Base-by-base conservation (phyloP, 2,329 filamentous ascomycete species). In the Xylariaceae sp. region DNA sequence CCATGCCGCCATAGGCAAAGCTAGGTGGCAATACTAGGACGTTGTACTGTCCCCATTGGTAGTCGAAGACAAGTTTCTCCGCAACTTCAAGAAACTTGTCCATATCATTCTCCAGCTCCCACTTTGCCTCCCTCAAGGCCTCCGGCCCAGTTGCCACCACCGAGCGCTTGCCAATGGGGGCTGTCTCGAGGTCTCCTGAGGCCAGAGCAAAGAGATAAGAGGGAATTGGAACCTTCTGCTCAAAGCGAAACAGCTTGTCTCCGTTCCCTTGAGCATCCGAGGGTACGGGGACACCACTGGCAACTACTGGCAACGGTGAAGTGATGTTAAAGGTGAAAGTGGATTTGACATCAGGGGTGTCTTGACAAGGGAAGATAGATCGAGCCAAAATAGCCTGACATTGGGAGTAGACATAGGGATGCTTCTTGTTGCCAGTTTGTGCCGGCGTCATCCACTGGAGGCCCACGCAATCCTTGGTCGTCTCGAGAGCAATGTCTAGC, bases 351-450 rank as follows among this genome's bases (percentile, higher is more conserved):
- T 97, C 93, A 3, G 94, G 94, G 1, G 94, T 97, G 70, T 99
- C 94, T 76, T 97, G 93, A 74, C 93, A 97, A 6, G 94, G 94
- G 72, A 97, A 96, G 57, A 97, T 83, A 41, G 92, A 96, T 55
- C 94, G 86, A 36, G 91, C 91, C 67, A 97, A 92, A 67, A 97
- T 97, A 48, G 93, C 92, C 78, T 99, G 93, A 72, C 92, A 96
- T 77, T 97, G 94, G 37, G 91, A 95, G 77, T 97, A 97, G 86
- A 97, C 93, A 74, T 97, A 97, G 1, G 93, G 93, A 63, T 95
- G 89, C 73, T 92, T 94, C 77, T 92, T 92, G 81, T 96, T 97
- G 53, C 90, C 91, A 1, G 94, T 97, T 76, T 97, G 94, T 26
- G 88, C 88, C 2, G 92, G 91, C 0, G 89, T 92, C 72, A 99